Evolutionary conservation across 768 basidiomycete genomes (phyloP).

Genomic region (Lentinula raphanica): DNA sequence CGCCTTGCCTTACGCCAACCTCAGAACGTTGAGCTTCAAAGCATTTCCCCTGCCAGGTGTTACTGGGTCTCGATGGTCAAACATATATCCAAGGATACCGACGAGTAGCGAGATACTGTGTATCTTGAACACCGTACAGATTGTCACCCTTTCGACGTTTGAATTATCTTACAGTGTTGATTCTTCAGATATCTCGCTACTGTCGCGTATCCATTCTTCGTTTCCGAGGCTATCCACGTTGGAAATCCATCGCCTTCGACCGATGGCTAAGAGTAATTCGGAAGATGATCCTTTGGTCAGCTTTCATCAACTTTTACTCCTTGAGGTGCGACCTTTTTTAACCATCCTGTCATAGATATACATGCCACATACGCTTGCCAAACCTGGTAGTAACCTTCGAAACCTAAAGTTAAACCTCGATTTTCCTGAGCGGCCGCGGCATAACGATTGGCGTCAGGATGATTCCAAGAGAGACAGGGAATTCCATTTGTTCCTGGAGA

Average conservation of each 20-base stretch:
- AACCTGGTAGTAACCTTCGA: not conserved
- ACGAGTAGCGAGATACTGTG: constrained; percentile 1
- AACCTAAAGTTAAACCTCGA: constrained; percentile 2
- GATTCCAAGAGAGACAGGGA: not conserved
- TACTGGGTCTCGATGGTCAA: constrained; percentile 2
- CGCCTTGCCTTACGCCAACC: not conserved
- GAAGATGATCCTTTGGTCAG: constrained; percentile 7
- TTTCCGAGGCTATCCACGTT: not conserved
- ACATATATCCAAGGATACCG: not conserved
- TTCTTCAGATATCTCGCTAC: not conserved
- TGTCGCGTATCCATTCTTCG: not conserved
- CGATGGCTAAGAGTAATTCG: not conserved
- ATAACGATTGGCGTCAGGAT: not conserved
- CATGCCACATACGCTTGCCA: not conserved
- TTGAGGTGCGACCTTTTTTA: not conserved
- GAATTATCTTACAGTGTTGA: constrained; percentile 1
- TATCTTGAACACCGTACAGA: not conserved
- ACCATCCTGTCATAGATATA: not conserved
- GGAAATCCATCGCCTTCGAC: constrained; percentile 4
- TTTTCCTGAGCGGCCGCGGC: constrained; percentile 1
- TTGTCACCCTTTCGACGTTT: not conserved
- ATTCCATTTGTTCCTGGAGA: not conserved
- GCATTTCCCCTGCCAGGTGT: not conserved
- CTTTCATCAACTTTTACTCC: not conserved
- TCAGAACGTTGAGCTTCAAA: not conserved